phyloP scores from a whole-genome alignment of 208 protist species.

The Hexamita inflata region DNA sequence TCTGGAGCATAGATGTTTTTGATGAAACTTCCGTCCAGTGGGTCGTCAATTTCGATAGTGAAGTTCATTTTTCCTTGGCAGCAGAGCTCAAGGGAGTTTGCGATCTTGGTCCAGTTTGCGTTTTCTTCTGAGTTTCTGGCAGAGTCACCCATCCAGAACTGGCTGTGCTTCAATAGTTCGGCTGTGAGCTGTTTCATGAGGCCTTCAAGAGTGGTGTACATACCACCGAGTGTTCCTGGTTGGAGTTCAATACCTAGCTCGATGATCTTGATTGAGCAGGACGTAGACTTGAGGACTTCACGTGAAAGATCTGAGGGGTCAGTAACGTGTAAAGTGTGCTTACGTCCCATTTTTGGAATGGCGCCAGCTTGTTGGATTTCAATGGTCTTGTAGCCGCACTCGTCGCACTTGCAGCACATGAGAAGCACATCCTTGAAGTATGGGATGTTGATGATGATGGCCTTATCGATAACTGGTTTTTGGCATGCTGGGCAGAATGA shows the following conservation, averaged over 20 bases:
- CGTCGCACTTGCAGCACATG: constrained; percentile 70
- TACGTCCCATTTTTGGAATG: constrained; percentile 57
- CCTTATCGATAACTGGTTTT: not conserved
- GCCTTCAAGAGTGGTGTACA: constrained; percentile 76
- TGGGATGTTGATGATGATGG: constrained; percentile 67
- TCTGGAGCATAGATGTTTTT: constrained; percentile 68
- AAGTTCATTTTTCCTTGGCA: constrained; percentile 56
- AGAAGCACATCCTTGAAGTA: constrained; percentile 78
- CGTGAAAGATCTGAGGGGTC: constrained; percentile 64
- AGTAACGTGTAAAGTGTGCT: constrained; percentile 58
- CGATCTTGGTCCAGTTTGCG: constrained; percentile 58
- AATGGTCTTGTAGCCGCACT: constrained; percentile 72
- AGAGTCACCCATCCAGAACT: constrained; percentile 35
- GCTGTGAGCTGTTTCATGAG: constrained; percentile 62
- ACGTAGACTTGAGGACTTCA: constrained; percentile 76
- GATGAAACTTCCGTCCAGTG: constrained; percentile 67
- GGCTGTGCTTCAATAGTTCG: constrained; percentile 55
- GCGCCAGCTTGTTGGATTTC: constrained; percentile 71
- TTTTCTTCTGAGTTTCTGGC: constrained; percentile 52
- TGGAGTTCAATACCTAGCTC: constrained; percentile 65
- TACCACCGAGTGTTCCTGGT: constrained; percentile 66
- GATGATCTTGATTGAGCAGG: constrained; percentile 60
- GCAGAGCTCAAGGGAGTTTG: constrained; percentile 59
- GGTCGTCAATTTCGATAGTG: constrained; percentile 71
- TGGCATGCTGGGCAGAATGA: constrained; percentile 14